Evolutionary conservation across 73 alveolate genomes (phyloP).

Genomic region (Tetrahymena borealis): DNA sequence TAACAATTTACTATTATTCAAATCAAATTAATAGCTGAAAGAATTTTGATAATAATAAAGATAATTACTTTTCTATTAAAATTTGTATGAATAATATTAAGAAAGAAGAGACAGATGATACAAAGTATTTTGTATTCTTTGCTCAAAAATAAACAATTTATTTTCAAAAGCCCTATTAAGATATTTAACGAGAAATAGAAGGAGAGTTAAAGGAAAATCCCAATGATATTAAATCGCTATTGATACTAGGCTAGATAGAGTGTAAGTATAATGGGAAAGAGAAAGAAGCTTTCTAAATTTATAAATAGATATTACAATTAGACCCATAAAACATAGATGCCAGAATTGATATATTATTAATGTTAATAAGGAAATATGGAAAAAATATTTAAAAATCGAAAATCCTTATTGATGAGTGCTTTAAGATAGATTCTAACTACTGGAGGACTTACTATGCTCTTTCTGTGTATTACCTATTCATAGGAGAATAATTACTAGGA

Average conservation of each 20-base stretch:
- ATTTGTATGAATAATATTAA: too few species aligned
- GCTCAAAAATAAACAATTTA: neutral
- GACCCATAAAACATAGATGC: neutral
- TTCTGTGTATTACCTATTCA: neutral
- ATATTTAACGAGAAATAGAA: neutral
- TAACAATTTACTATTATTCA: too few species aligned
- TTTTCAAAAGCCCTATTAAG: neutral
- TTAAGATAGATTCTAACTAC: neutral
- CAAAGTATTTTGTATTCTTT: neutral
- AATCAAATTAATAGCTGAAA: too few species aligned
- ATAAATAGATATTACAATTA: neutral
- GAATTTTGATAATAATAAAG: too few species aligned
- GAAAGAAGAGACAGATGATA: neutral
- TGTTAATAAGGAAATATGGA: neutral
- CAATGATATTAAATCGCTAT: neutral
- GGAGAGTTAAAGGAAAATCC: neutral
- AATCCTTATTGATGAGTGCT: neutral
- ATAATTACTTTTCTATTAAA: too few species aligned
- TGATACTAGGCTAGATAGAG: neutral
- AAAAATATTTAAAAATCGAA: neutral
- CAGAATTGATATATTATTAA: neutral
- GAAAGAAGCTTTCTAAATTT: neutral
- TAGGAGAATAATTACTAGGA: neutral
- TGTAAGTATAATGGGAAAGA: neutral
- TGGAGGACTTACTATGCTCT: neutral